Conservation (phyloP, 495 filamentous ascomycete genomes). For the Xylaria telfairii region DNA sequence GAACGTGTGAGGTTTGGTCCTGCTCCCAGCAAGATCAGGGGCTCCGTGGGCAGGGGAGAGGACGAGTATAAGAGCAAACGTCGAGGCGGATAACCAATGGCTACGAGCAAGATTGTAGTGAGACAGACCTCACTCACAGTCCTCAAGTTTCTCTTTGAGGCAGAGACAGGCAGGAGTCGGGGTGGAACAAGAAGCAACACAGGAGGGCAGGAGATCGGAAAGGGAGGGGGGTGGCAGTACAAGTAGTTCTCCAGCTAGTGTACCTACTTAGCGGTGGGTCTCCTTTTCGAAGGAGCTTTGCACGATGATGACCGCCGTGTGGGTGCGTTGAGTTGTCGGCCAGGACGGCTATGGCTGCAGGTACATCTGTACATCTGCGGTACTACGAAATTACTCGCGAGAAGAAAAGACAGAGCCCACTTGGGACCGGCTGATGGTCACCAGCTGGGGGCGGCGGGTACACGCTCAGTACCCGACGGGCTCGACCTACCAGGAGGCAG, state of each 20-base stretch:
- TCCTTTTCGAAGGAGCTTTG: conserved; percentile 24
- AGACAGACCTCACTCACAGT: conserved; percentile 42
- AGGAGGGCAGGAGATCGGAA: conserved; percentile 43
- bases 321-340: conserved; percentile 27
- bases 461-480: conserved; percentile 18
- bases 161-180: conserved; percentile 42
- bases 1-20: conserved; percentile 38
- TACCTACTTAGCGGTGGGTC: conserved; percentile 24
- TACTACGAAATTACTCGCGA: conserved; percentile 28
- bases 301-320: conserved; percentile 26
- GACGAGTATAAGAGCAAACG: conserved; percentile 39
- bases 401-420: conserved; percentile 21
- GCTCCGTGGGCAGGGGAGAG: conserved; percentile 31
- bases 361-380: conserved; percentile 30
- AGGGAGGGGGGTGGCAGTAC: conserved; percentile 45
- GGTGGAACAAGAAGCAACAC: conserved; percentile 44
- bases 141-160: conserved; percentile 36
- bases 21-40: conserved; percentile 30
- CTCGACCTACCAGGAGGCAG: background rate
- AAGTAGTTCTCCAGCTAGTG: conserved; percentile 31
- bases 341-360: conserved; percentile 30
- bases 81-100: conserved; percentile 23
- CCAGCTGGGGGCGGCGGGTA: conserved; percentile 25
- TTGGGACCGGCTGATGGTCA: conserved; percentile 20
- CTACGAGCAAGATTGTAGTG: conserved; percentile 33